Base-by-base conservation (phyloP, 208 protist genomes). In the Acanthamoeba polyphaga region DNA sequence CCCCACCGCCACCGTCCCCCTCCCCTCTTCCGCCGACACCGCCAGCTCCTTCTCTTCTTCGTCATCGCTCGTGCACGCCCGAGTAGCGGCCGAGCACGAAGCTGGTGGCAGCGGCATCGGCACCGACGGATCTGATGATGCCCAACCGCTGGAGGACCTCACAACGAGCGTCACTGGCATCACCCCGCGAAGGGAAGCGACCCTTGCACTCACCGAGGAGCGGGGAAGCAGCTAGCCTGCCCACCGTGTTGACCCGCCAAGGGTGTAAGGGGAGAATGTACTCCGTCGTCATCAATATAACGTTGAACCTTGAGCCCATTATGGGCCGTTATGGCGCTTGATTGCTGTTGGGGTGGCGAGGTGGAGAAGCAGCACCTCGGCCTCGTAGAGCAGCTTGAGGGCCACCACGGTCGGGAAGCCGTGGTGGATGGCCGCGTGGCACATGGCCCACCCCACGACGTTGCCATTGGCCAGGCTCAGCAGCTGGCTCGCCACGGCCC, bases 381-480 rank as follows among this genome's bases (percentile, higher is more conserved):
- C 49, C 76, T 85, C 76, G 46, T 62, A 85, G 27, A 85, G 76
- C 49, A 85, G 19, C 49, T 85, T 85, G 76, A 85, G 76, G 22
- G 22, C 76, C 12, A 85, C 24, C 6, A 85, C 76, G 5, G 76
- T 85, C 19, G 76, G 76, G 76, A 85, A 85, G 19, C 76, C 76
- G 46, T 85, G 46, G 9, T 29, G 15, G 17, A 58, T 32, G 46
- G 76, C 76, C 17, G 76, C 76, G 22, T 85, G 76, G 19, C 76
- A 85, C 76, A 85, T 85, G 76, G n/a, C 49, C 76, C 76, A 85
- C 46, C 76, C 76, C 22, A 85, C 46, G 13, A 85, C 49, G 76
- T 85, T 51, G 49, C 76, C 34, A 43, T 85, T 24, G 34, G 15
- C 43, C 76, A 85, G 17, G 76, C 46, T 38, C 76, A 85, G n/a